Base-by-base conservation (phyloP, 2,329 filamentous ascomycete genomes). In the Trichoderma atrobrunneum region DNA sequence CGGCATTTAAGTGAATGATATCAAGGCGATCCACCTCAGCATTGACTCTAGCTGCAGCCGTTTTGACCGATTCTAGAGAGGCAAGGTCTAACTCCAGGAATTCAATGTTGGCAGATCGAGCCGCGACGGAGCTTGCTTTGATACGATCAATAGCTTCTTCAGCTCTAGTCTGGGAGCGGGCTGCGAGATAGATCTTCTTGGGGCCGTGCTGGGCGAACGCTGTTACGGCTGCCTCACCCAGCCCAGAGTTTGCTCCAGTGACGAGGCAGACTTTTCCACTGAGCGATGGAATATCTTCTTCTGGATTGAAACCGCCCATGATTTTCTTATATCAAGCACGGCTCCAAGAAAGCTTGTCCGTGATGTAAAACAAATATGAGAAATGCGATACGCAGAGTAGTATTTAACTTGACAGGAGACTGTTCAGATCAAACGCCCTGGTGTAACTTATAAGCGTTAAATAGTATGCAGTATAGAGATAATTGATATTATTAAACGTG, bases 1-100 rank as follows among this genome's bases (percentile, higher is more conserved):
- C 71, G 5, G 73, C 73, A 67, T 74, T 74, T 30, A 48, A n/a
- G 39, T 48, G 39, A 1, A 48, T 1, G 18, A 48, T 48, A 48
- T 48, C 39, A 48, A 48, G 39, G 39, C 18, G 39, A 48, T 48
- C 39, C 16, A 3, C 39, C 8, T 48, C 39, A 48, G 39, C 18
- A 48, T 48, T 48, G 18, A 48, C 2, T 10, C 39, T 2, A 48
- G 39, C 39, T 48, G 39, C 39, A 18, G 39, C 39, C 4, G 7
- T 48, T 18, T 48, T n/a, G 7, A 48, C 39, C 18, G 39, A 48
- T 48, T 48, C 18, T 7, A 48, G 39, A n/a, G 18, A 48, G 8
- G 39, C 16, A 7, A 48, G 39, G 18, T 48, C 39, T 48, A 48
- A 48, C 8, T 48, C 39, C 39, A 48, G 18, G 18, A 48, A 48